Evolutionary conservation across 2,329 filamentous ascomycete species (phyloP).

Genomic region (Penicillium nordicum): DNA sequence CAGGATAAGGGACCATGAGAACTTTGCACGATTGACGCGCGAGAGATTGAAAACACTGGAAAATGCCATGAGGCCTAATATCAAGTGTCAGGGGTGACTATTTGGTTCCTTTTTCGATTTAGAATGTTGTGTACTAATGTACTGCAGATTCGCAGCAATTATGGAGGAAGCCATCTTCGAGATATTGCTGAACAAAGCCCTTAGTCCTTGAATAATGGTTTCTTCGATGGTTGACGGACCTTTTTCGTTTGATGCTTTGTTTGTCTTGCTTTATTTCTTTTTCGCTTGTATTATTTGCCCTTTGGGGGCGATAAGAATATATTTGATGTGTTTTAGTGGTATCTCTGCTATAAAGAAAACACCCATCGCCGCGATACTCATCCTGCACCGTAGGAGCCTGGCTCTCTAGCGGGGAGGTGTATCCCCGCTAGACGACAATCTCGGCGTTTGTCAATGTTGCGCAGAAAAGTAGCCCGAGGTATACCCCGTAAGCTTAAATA

Average conservation of each 20-base stretch:
- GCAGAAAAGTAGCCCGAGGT: too few relatives aligned
- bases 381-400: too few relatives aligned
- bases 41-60: slow-evolving; percentile 18
- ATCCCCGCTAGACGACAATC: too few relatives aligned
- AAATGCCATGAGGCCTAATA: slow-evolving; percentile 11
- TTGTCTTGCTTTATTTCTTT: background rate
- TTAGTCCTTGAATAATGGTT: background rate
- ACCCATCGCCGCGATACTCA: background rate
- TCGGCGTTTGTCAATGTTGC: too few relatives aligned
- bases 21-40: slow-evolving; percentile 21
- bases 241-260: background rate
- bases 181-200: slow-evolving; percentile 2
- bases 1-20: slow-evolving; percentile 24
- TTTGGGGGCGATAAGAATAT: background rate
- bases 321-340: background rate
- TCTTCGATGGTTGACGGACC: background rate
- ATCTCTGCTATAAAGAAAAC: background rate
- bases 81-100: slow-evolving; percentile 18
- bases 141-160: slow-evolving; percentile 9
- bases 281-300: background rate
- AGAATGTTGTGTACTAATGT: background rate
- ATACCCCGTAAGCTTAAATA: too few relatives aligned
- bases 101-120: background rate
- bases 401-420: too few relatives aligned
- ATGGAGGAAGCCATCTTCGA: slow-evolving; percentile 14